Base-by-base conservation (phyloP, 306 rosid species). In the Psophocarpus tetragonolobus region DNA sequence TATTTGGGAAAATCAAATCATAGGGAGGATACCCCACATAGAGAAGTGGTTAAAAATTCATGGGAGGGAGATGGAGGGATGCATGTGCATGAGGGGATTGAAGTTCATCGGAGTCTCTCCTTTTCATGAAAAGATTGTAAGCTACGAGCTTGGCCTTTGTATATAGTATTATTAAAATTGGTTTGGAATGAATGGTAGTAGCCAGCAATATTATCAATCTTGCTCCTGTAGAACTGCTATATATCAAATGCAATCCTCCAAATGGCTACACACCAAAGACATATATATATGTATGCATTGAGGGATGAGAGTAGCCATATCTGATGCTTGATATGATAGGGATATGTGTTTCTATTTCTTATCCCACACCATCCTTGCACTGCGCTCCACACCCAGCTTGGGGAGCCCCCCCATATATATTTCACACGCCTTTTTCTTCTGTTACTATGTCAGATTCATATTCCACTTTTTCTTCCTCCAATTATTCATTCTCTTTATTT, bases 91-190 rank as follows among this genome's bases (percentile, higher is more conserved):
- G 80, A 88, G 80, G 72, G 72, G 88, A 83, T 83, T 83, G 79
- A 88, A 87, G 83, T 84, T 85, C 87, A 84, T 80, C 75, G 84
- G 81, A 82, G 82, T 76, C 91, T 85, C 97, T 88, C 69, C 93
- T 90, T 93, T 93, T 91, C 85, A 93, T 87, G 88, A 82, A 93
- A 90, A 82, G 75, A 58, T 87, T 87, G 76, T 85, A 73, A 93
- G 85, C 79, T 82, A 78, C 80, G 58, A 82, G 60, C 76, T 88
- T 93, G 85, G 88, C 89, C 80, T 87, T 90, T 88, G 71, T 38
- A 63, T 15, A 75, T 76, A 73, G 82, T 76, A 77, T 75, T 79
- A 83, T 74, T 30, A 33, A 51, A 23, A 47, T 57, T 77, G 73
- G 82, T 86, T 84, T 81, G 83, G 84, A 84, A 75, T 78, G 65